phyloP scores from a whole-genome alignment of 2,329 filamentous ascomycete genomes.

The Aspergillus terreus region DNA sequence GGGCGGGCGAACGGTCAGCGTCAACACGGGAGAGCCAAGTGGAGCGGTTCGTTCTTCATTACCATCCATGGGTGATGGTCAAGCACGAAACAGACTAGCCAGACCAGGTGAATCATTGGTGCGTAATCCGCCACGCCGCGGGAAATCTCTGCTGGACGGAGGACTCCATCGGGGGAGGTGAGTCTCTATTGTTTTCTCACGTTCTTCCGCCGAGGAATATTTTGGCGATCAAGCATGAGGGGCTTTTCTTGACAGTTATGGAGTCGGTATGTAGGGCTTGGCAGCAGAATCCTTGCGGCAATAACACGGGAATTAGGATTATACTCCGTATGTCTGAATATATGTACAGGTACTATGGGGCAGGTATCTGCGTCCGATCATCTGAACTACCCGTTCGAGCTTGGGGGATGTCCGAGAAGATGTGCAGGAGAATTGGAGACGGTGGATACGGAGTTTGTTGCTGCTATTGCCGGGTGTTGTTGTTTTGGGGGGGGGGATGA shows the following conservation, averaged over 20 bases:
- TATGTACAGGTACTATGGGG: no score
- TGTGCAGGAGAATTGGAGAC: slow-evolving; percentile 5
- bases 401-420: neutral
- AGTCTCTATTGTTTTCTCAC: no score
- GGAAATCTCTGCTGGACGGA: neutral
- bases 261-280: neutral
- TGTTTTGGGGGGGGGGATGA: neutral
- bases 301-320: no score
- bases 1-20: slow-evolving; percentile 1
- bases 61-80: neutral
- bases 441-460: neutral
- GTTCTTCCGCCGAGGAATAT: neutral
- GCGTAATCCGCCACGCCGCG: slow-evolving; percentile 12
- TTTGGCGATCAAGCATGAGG: slow-evolving; percentile 3
- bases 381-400: no score
- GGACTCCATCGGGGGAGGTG: no score
- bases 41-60: slow-evolving; percentile 6
- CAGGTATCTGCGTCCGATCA: no score
- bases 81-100: neutral
- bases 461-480: neutral
- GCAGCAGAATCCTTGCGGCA: no score
- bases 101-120: slow-evolving; percentile 6
- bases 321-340: no score
- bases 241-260: neutral
- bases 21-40: slow-evolving; percentile 2